Conservation (phyloP, 805 yeast species). For the Barnettozyma siamensis region DNA sequence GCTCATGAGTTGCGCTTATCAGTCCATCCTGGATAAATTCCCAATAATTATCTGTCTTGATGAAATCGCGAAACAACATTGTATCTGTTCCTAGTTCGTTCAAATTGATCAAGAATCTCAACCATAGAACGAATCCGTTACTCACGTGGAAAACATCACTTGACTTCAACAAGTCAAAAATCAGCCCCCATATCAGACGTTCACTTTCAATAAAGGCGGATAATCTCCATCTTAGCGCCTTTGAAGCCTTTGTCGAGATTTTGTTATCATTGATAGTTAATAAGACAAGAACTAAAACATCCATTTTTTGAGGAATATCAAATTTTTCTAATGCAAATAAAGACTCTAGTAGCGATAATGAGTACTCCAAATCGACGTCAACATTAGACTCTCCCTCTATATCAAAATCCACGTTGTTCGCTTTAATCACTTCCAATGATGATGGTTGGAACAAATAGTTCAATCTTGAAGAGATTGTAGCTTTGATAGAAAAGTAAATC, state of each 20-base stretch:
- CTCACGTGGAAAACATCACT: constrained; percentile 27
- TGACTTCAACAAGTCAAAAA: constrained; percentile 33
- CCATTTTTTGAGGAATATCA: constrained; percentile 14
- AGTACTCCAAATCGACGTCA: not conserved
- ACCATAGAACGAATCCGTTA: constrained; percentile 48
- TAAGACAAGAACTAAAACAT: constrained; percentile 28
- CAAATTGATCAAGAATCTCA: constrained; percentile 40
- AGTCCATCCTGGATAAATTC: constrained; percentile 48
- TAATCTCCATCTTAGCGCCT: constrained; percentile 50
- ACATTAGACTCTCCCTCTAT: not conserved
- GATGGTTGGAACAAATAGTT: constrained; percentile 4
- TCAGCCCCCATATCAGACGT: constrained; percentile 39
- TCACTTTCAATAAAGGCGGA: constrained; percentile 14
- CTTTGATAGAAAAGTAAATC: constrained; percentile 4
- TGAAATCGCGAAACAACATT: constrained; percentile 1
- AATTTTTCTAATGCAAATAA: constrained; percentile 6
- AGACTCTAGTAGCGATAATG: not conserved
- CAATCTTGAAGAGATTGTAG: constrained; percentile 4
- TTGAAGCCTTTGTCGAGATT: constrained; percentile 33
- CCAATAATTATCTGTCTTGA: constrained; percentile 45
- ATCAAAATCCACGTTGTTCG: not conserved
- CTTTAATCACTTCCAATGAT: not conserved
- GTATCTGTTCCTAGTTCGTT: constrained; percentile 8
- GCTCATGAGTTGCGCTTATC: constrained; percentile 53
- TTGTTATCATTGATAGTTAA: constrained; percentile 34